A percentile compares a stretch with the other conserved stretches of the same genome.
These are phyloP conservation scores for Trichoderma citrinoviride DNA, from an alignment of 2,329 filamentous ascomycete species.

Conservation along the genomic window DNA sequence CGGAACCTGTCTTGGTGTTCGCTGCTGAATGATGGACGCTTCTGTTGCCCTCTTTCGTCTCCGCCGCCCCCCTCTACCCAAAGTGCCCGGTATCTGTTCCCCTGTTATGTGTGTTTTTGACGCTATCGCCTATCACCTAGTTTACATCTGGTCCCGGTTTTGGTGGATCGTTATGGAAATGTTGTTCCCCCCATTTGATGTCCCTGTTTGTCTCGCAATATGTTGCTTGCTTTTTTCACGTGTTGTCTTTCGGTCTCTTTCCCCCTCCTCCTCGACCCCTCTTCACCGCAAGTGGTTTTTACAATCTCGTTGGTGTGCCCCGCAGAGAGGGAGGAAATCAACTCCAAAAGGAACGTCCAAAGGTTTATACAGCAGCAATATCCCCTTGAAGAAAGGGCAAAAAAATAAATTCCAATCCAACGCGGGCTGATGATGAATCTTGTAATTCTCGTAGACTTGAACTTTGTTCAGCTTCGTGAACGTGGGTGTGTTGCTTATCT, in stretches of 20 bases:
- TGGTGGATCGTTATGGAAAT: conserved; percentile 34
- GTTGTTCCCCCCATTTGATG: conserved; percentile 29
- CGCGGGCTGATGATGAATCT: neutral
- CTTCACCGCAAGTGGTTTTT: conserved; percentile 15
- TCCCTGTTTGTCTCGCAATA: conserved; percentile 23
- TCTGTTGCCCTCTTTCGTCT: conserved; percentile 9
- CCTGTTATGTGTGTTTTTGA: conserved; percentile 16
- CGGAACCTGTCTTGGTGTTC: conserved; percentile 27
- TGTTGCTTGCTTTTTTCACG: conserved; percentile 22
- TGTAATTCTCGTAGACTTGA: neutral
- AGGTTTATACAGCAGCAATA: conserved; percentile 10
- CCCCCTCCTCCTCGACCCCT: conserved; percentile 1
- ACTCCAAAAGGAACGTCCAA: neutral
- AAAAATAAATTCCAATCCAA: conserved; percentile 21
- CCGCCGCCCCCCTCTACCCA: neutral
- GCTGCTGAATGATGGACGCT: conserved; percentile 25
- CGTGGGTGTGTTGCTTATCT: neutral
- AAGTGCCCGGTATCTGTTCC: conserved; percentile 18
- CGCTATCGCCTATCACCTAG: conserved; percentile 22
- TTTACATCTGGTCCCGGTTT: conserved; percentile 22
- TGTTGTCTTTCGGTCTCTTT: too few relatives aligned
- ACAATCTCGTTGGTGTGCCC: conserved; percentile 16
- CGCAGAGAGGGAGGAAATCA: conserved; percentile 17
- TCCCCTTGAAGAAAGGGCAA: conserved; percentile 21
- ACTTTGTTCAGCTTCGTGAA: too few relatives aligned